Evolutionary conservation across 306 rosid genomes (phyloP), one percentile per base, ranked within the genome.

Genomic region (Acacia acuminata): DNA sequence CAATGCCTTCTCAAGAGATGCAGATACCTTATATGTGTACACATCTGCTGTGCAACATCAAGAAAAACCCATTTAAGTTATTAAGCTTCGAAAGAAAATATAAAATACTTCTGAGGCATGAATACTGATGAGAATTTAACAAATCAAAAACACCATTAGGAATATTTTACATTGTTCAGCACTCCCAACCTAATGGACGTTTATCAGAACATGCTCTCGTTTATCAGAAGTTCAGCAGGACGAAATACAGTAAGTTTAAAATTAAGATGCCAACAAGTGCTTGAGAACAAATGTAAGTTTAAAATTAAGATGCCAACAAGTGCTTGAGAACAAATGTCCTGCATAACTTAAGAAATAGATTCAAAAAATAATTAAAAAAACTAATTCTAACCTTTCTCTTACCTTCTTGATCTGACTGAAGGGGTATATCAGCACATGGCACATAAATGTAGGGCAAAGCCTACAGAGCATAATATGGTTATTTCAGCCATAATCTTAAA

Each of bases 371-470:
- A 58, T 20, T n/a, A 10, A 61, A 15, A 53, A 20, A 50, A 51
- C 73, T 10, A 74, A 38, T 56, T 65, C 77, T 58, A 16, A 74
- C 81, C 71, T 78, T 75, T 16, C 42, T 64, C 66, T 79, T 87
- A 95, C 99, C 97, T 87, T 86, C 85, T 86, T 70, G 71, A 73
- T 85, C 78, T 48, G 72, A 84, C 56, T 75, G 90, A 83, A 84
- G 87, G 0, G 88, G 87, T 66, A 93, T 81, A 86, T 96, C 94
- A 6, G 92, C 71, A 76, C 93, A 95, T 13, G 99, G 92, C 74
- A 96, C 97, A 81, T 85, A 96, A 34, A 92, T 73, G 84, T 96
- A 93, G 24, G 99, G 99, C 58, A 93, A 87, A 30, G 88, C 97
- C 99, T 96, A 73, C 88, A 88, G 51, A 55, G 47, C 87, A 75